Base-by-base conservation (phyloP, 1,284 basidiomycete genomes). In the Trametes polyzona region DNA sequence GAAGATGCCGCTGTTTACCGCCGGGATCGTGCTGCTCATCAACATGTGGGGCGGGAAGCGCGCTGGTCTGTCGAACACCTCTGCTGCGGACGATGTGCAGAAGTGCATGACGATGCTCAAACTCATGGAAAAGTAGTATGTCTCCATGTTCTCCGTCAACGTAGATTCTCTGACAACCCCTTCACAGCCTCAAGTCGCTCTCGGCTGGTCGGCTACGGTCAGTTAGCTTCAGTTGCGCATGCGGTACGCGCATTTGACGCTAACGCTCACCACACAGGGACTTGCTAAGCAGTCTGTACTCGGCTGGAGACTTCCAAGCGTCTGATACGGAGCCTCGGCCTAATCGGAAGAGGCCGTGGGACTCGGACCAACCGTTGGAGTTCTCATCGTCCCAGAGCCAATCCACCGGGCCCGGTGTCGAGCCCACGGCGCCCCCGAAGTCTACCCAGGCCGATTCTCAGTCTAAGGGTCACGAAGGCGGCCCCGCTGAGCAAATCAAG, bases 11-110 rank as follows among this genome's bases (percentile, higher is more conserved):
- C 76, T 83, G 1, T 90, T 88, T 69, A 86, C 85, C 0, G 78
- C 87, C 0, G 86, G 81, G 0, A 81, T 90, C 53, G 83, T 92
- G n/a, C 76, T 92, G 3, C 72, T 93, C 43, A 75, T 93, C 61
- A 88, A 84, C 62, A 84, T 92, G 17, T 93, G 90, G 83, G 85
- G 86, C 11, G 84, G 83, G 14, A 86, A 83, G 67, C 78, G 81
- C 48, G 79, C 82, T 16, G 83, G 84, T 0, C 71, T 81, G 21
- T 73, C 75, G 10, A 75, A 73, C 0, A 83, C 89, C 56, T 76
- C 82, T 1, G 78, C 79, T 44, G 81, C 90, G 76, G 76, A 75
- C 40, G 89, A 92, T 63, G 86, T 93, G 24, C 77, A 85, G 60
- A 86, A 84, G 63, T 90, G 89, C 65, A 83, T 92, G 75, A 74